Evolutionary conservation across 2,329 filamentous ascomycete genomes (phyloP).

Genomic region (Epichloe bromicola): DNA sequence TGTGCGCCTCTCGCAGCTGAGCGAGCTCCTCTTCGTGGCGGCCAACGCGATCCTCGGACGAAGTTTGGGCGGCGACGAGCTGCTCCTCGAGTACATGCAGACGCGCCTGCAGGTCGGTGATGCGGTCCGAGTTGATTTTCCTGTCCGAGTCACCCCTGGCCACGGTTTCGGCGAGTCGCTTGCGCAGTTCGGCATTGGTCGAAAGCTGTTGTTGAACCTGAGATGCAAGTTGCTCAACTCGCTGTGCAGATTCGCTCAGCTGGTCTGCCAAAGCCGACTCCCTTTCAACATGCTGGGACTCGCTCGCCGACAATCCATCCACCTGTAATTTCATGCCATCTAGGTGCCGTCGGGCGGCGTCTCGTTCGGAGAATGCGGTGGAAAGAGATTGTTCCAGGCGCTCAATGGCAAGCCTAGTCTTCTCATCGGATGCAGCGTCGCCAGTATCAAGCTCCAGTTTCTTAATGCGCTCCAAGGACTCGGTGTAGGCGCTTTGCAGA

Average conservation of each 20-base stretch:
- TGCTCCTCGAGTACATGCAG: constrained; percentile 75
- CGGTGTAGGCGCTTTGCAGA: constrained; percentile 56
- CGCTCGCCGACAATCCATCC: constrained; percentile 41
- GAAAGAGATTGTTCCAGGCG: constrained; percentile 57
- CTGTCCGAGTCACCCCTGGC: constrained; percentile 75
- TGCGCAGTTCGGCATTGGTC: constrained; percentile 62
- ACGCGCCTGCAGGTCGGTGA: constrained; percentile 69
- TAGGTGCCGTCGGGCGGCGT: constrained; percentile 55
- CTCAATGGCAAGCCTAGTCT: constrained; percentile 48
- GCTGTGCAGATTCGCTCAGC: constrained; percentile 57
- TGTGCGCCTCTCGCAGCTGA: constrained; percentile 63
- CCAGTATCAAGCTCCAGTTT: constrained; percentile 41
- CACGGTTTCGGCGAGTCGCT: constrained; percentile 67
- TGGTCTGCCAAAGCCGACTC: constrained; percentile 56
- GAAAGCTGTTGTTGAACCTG: constrained; percentile 71
- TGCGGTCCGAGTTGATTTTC: constrained; percentile 64
- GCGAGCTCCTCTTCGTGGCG: constrained; percentile 79
- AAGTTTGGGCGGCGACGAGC: constrained; percentile 68
- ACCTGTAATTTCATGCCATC: constrained; percentile 48
- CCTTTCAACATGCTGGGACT: constrained; percentile 42
- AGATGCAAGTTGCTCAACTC: constrained; percentile 65
- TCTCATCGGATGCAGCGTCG: constrained; percentile 32
- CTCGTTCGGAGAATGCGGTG: constrained; percentile 56
- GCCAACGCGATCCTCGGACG: constrained; percentile 71
- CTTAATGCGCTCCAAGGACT: constrained; percentile 54